Conservation (phyloP, 2,329 filamentous ascomycete genomes). For the Scorias spongiosa region DNA sequence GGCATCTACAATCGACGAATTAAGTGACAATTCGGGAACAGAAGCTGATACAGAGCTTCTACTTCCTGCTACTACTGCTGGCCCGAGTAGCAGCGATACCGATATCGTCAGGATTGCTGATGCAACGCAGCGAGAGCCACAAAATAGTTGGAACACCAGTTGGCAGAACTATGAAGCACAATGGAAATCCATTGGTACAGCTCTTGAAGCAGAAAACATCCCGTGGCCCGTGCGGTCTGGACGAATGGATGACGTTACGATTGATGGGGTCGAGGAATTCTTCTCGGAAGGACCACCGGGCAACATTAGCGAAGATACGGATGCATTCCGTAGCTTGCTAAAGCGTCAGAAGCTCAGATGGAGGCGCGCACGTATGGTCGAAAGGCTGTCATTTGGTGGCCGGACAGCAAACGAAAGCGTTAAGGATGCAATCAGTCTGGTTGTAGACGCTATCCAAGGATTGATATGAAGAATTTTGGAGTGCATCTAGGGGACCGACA, state of each 20-base stretch:
- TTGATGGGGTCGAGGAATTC: neutral
- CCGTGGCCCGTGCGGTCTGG: neutral
- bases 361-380: neutral
- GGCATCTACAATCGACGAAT: too few species aligned
- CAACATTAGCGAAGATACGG: neutral
- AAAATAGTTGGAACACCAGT: neutral
- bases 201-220: neutral
- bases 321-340: neutral
- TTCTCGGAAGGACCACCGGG: neutral
- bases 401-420: too few species aligned
- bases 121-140: neutral
- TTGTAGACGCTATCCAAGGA: too few species aligned
- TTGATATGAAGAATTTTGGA: too few species aligned
- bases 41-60: too few species aligned
- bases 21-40: too few species aligned
- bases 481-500: too few species aligned
- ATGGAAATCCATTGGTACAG: neutral
- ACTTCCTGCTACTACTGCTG: too few species aligned
- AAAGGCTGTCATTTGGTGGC: neutral
- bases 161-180: neutral
- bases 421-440: too few species aligned
- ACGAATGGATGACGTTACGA: neutral
- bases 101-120: too few species aligned
- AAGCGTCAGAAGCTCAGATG: neutral
- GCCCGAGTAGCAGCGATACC: too few species aligned